phyloP scores from a whole-genome alignment of 192 early-diverging fungal species.

The Linnemannia exigua region DNA sequence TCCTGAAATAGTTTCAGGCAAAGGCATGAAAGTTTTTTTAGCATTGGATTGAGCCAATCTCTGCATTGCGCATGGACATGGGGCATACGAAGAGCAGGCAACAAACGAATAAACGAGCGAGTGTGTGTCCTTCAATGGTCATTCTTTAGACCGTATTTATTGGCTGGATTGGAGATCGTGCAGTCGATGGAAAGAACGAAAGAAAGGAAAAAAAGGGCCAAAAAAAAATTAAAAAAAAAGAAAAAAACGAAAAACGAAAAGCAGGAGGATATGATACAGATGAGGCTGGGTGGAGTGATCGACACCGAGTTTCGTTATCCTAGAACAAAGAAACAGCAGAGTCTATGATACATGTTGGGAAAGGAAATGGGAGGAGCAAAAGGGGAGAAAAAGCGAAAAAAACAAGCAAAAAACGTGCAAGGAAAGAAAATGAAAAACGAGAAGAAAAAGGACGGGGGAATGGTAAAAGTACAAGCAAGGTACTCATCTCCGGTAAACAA shows the following conservation, averaged over 20 bases:
- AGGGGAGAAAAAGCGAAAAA: not conserved
- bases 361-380: not conserved
- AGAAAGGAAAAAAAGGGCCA: constrained; percentile 15
- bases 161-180: not conserved
- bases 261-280: constrained; percentile 22
- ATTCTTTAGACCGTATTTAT: constrained; percentile 1
- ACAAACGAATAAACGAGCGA: too few species aligned
- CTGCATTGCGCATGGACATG: not conserved
- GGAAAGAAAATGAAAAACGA: constrained; percentile 1
- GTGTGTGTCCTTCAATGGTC: not conserved
- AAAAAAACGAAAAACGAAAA: not conserved
- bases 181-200: not conserved
- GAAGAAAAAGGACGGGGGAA: not conserved
- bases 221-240: not conserved
- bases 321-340: not conserved
- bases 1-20: not conserved
- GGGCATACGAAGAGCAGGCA: not conserved
- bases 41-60: not conserved
- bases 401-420: constrained; percentile 9
- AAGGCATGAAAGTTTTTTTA: not conserved
- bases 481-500: constrained; percentile 6
- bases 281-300: not conserved
- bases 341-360: constrained; percentile 1
- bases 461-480: constrained; percentile 19
- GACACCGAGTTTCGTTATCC: not conserved